Evolutionary conservation across 2,329 filamentous ascomycete genomes (phyloP).

Genomic region (Claviceps digitariae): DNA sequence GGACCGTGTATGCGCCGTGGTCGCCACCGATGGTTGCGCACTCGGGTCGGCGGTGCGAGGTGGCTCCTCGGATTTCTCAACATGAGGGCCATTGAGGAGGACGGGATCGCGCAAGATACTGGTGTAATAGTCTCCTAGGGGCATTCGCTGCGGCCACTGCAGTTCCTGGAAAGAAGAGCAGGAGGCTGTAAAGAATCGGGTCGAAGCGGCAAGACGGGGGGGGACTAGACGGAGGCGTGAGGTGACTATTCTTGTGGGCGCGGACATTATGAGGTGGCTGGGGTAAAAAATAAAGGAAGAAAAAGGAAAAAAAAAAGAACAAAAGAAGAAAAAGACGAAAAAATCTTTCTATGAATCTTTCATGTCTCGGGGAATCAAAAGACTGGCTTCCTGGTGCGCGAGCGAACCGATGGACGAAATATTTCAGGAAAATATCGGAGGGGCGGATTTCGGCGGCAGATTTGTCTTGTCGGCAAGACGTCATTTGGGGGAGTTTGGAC

Average conservation of each 20-base stretch:
- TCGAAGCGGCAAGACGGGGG: slow-evolving; percentile 9
- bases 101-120: slow-evolving; percentile 35
- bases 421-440: background rate
- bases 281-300: background rate
- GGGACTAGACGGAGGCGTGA: slow-evolving; percentile 15
- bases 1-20: slow-evolving; percentile 5
- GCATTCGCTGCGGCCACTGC: slow-evolving; percentile 25
- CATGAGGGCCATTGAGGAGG: slow-evolving; percentile 18
- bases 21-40: background rate
- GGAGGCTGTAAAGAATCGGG: slow-evolving; percentile 17
- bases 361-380: background rate
- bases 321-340: background rate
- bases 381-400: background rate
- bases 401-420: background rate
- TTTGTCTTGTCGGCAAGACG: background rate
- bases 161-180: slow-evolving; percentile 9
- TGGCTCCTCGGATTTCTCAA: slow-evolving; percentile 22
- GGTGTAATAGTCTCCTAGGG: slow-evolving; percentile 46
- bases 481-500: background rate
- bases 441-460: background rate
- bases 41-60: slow-evolving; percentile 24
- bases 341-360: background rate
- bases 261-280: slow-evolving; percentile 14
- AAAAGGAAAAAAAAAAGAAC: background rate
- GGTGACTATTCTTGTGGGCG: slow-evolving; percentile 16